These are phyloP conservation scores for Symmetrospora coprosmae DNA, from an alignment of 768 basidiomycete species.

Conservation along the genomic window DNA sequence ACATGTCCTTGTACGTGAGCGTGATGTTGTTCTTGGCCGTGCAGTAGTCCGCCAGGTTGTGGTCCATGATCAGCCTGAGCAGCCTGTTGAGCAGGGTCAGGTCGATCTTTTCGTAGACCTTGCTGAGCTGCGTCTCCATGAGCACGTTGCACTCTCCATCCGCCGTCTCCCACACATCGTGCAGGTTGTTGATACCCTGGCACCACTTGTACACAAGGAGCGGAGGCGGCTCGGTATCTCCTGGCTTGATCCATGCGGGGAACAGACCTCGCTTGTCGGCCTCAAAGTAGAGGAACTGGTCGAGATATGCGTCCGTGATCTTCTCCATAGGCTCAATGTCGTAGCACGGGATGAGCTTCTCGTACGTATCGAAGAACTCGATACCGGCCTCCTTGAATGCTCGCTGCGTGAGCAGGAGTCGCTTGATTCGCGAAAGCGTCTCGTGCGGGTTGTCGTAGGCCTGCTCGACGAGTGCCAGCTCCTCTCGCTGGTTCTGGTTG, in stretches of 20 bases:
- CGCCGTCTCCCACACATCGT: slow-evolving; percentile 93
- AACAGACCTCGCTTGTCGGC: slow-evolving; percentile 95
- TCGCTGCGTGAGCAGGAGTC: slow-evolving; percentile 85
- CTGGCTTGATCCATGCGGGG: slow-evolving; percentile 98
- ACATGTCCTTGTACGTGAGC: slow-evolving; percentile 94
- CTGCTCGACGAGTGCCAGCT: slow-evolving; percentile 93
- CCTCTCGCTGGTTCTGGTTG: slow-evolving; percentile 96
- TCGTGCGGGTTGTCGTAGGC: slow-evolving; percentile 99
- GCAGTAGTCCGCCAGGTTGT: slow-evolving; percentile 97
- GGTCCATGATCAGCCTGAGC: slow-evolving; percentile 87
- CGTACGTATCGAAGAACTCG: slow-evolving; percentile 46
- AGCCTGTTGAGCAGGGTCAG: slow-evolving; percentile 88
- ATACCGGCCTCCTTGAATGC: slow-evolving; percentile 98
- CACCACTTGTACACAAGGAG: slow-evolving; percentile 99
- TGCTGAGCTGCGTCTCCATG: slow-evolving; percentile 96
- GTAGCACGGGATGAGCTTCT: slow-evolving; percentile 96
- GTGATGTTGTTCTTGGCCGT: slow-evolving; percentile 98
- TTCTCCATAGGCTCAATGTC: slow-evolving; percentile 99
- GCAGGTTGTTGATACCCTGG: slow-evolving; percentile 96
- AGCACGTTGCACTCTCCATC: slow-evolving; percentile 96
- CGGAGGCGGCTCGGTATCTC: slow-evolving; percentile 91
- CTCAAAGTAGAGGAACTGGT: slow-evolving; percentile 98
- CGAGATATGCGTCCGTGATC: slow-evolving; percentile 98
- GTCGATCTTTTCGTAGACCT: slow-evolving; percentile 99
- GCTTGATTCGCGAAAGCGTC: slow-evolving; percentile 94